Conservation (phyloP, 140 eudicot species). For the Stevia rebaudiana region DNA sequence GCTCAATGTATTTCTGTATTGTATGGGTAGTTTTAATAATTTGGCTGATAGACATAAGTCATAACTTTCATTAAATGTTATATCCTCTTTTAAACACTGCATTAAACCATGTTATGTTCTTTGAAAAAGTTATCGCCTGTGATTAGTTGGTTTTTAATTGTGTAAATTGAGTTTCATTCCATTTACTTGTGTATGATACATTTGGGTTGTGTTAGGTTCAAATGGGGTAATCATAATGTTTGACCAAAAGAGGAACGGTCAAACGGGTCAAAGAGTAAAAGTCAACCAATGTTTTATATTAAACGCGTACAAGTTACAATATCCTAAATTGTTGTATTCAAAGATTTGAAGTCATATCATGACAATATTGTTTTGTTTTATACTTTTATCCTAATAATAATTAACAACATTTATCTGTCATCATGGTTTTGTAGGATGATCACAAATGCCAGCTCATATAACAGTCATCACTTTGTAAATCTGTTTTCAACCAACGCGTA, state of each 20-base stretch:
- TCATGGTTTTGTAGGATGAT: constrained; percentile 31
- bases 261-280: background rate
- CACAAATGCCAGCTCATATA: constrained; percentile 36
- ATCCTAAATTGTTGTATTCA: background rate
- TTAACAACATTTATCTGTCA: background rate
- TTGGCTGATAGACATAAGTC: background rate
- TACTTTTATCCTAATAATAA: no score
- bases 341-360: background rate
- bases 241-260: background rate
- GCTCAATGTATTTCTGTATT: background rate
- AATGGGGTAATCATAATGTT: background rate
- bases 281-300: background rate
- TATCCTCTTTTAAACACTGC: no score
- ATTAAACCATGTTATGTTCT: background rate
- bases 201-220: background rate
- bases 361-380: background rate
- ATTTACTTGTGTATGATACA: background rate
- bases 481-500: constrained; percentile 25
- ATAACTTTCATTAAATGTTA: background rate
- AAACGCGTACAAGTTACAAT: background rate
- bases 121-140: background rate
- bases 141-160: background rate
- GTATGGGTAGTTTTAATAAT: background rate
- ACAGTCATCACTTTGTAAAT: constrained; percentile 36
- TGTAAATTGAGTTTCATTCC: background rate